These are phyloP conservation scores for Polygonum aviculare DNA, from an alignment of 148 eudicot genomes.

Conservation along the genomic window DNA sequence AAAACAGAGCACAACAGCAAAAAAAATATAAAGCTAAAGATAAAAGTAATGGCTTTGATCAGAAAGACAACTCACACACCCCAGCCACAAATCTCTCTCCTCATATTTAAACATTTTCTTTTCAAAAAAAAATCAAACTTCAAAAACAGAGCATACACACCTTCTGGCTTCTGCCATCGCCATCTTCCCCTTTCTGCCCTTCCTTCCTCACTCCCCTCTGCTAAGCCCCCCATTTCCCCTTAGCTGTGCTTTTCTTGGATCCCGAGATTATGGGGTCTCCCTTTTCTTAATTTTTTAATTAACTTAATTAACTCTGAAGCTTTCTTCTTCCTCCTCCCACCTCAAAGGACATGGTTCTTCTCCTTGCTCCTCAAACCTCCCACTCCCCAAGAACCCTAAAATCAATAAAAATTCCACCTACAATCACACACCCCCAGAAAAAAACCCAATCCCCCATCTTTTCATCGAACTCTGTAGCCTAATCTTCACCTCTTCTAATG, in stretches of 20 bases:
- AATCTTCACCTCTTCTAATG: constrained; percentile 39
- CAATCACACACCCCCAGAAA: constrained; percentile 10
- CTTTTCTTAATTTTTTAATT: constrained; percentile 17
- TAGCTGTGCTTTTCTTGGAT: constrained; percentile 82
- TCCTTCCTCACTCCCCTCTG: constrained; percentile 8
- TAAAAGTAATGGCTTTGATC: not conserved
- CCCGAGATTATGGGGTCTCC: constrained; percentile 53
- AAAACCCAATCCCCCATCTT: constrained; percentile 14
- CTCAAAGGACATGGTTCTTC: constrained; percentile 41
- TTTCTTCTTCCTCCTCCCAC: not conserved
- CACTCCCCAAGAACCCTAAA: constrained; percentile 10
- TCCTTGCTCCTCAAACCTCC: constrained; percentile 28
- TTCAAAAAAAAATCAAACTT: not conserved
- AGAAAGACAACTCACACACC: constrained; percentile 8
- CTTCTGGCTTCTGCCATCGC: not conserved
- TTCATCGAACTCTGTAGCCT: constrained; percentile 55
- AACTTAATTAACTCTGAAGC: not conserved
- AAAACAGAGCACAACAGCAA: not conserved
- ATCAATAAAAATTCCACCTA: constrained; percentile 9
- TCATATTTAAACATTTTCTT: not conserved
- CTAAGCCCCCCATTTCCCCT: constrained; percentile 38
- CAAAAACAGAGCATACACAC: not conserved
- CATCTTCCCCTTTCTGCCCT: not conserved
- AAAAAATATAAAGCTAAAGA: not conserved
- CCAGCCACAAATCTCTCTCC: constrained; percentile 4